These are phyloP conservation scores for Vaccinium myrtillus DNA, from an alignment of 148 eudicot genomes.

Conservation along the genomic window DNA sequence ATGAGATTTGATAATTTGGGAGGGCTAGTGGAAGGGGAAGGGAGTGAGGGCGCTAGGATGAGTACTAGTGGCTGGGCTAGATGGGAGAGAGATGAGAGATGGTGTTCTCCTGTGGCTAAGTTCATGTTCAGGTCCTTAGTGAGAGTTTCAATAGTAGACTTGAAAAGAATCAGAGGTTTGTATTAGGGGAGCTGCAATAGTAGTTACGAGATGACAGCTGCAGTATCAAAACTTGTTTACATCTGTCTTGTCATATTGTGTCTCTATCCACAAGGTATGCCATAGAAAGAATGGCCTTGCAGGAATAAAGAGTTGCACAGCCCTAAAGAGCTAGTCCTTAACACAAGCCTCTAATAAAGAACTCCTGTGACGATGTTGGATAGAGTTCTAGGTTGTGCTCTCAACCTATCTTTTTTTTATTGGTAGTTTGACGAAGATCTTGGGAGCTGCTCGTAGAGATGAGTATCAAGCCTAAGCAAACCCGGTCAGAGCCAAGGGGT, in stretches of 20 bases:
- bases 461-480: background rate
- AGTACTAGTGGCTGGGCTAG: background rate
- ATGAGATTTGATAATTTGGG: background rate
- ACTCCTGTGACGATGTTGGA: background rate
- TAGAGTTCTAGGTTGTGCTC: background rate
- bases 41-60: background rate
- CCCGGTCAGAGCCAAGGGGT: background rate
- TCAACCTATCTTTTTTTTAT: background rate
- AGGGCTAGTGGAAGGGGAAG: background rate
- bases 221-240: background rate
- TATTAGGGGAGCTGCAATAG: background rate
- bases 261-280: background rate
- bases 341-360: background rate
- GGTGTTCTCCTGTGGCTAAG: background rate
- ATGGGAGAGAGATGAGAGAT: background rate
- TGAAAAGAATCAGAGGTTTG: background rate
- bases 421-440: background rate
- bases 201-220: background rate
- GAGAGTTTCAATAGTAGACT: no score
- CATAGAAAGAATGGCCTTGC: background rate
- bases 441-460: background rate
- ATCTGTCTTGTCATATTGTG: background rate
- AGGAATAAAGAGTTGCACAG: background rate
- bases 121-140: background rate
- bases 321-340: background rate